Evolutionary conservation across 768 basidiomycete species (phyloP).

Genomic region (Leccinum truebloodii): DNA sequence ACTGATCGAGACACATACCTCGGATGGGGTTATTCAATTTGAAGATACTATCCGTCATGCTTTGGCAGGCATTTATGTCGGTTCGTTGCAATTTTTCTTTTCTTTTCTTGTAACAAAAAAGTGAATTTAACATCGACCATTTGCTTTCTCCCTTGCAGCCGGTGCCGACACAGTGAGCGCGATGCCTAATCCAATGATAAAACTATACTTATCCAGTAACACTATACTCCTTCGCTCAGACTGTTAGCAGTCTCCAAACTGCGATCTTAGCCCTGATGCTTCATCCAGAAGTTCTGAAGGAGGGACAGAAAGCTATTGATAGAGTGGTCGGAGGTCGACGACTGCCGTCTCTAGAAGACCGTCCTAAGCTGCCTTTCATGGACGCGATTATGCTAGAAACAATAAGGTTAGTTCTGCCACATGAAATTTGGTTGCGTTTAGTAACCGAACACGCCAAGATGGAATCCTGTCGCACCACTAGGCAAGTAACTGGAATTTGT

Average conservation of each 20-base stretch:
- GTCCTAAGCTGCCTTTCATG: not conserved
- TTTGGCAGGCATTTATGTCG: constrained; percentile 6
- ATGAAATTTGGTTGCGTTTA: not conserved
- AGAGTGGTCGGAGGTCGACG: not conserved
- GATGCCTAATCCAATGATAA: not conserved
- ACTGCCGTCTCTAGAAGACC: constrained; percentile 3
- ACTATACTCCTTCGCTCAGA: not conserved
- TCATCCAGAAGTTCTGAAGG: constrained; percentile 5
- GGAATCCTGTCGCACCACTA: constrained; percentile 13
- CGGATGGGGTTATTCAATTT: not conserved
- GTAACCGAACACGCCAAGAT: not conserved
- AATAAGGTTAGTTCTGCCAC: constrained; percentile 1
- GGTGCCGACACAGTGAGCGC: constrained; percentile 8
- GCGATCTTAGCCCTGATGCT: constrained; percentile 7
- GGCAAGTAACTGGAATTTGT: not conserved
- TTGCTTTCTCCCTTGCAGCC: not conserved
- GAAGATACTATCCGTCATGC: constrained; percentile 8
- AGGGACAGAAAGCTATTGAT: constrained; percentile 1
- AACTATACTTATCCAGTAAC: not conserved
- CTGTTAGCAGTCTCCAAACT: constrained; percentile 1
- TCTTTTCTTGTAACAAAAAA: not conserved
- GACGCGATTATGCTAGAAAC: constrained; percentile 6
- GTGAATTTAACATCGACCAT: not conserved
- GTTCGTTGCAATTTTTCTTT: not conserved
- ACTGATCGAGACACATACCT: not conserved